A percentile compares a stretch with the other conserved stretches of the same genome.
Evolutionary conservation across 2,329 filamentous ascomycete genomes (phyloP).

Genomic region (Colletotrichum tropicale): DNA sequence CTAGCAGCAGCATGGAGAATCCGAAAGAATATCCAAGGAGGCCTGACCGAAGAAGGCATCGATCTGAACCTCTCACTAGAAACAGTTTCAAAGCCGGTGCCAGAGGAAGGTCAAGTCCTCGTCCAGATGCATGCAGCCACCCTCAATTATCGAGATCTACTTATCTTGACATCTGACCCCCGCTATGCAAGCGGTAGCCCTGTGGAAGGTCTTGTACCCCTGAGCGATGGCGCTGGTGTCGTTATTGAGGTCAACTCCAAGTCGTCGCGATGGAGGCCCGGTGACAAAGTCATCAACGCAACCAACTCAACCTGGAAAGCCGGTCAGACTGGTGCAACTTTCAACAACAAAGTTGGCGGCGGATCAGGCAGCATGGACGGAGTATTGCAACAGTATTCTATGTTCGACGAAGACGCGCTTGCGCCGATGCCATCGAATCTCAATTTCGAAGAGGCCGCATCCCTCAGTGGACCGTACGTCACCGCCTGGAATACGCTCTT

Average conservation of each 20-base stretch:
- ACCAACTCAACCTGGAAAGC: background rate
- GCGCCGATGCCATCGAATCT: background rate
- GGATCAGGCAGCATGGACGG: background rate
- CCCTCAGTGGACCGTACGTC: background rate
- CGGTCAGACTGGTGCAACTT: background rate
- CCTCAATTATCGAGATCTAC: background rate
- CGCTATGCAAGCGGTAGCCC: background rate
- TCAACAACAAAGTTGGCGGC: background rate
- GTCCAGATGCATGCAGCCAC: background rate
- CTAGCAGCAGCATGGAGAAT: background rate
- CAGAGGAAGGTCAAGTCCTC: background rate
- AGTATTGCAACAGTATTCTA: background rate
- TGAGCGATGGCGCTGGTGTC: background rate
- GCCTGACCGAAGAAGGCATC: background rate
- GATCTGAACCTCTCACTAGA: background rate
- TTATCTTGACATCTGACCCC: background rate
- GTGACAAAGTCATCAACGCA: background rate
- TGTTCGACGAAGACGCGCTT: background rate
- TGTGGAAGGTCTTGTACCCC: background rate
- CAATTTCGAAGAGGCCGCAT: background rate
- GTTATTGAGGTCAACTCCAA: background rate
- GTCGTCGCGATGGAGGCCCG: background rate
- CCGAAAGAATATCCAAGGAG: background rate
- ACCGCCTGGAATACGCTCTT: constrained; percentile 23
- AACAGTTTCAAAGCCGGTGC: background rate